Conservation (phyloP, 23 red algal species). For the Gracilaria gracilis region DNA sequence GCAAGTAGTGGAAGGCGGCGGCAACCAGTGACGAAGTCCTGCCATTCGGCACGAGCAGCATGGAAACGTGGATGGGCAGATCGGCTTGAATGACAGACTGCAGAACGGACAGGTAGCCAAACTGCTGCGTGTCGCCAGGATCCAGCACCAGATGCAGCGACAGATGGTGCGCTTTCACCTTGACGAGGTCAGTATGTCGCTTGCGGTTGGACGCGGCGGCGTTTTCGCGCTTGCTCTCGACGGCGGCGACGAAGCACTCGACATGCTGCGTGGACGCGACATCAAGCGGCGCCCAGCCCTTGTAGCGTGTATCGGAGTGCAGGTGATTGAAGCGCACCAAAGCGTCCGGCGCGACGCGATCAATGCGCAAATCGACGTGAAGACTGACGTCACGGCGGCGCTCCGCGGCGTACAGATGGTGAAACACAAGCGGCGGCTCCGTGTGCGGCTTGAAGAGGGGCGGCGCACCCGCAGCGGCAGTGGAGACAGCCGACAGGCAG, state of each 20-base stretch:
- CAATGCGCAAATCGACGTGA: constrained; percentile 3
- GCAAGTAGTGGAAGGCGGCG: constrained; percentile 62
- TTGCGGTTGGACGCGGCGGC: neutral
- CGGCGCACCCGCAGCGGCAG: constrained; percentile 11
- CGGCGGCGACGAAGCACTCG: neutral
- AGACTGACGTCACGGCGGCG: neutral
- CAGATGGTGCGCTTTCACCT: constrained; percentile 49
- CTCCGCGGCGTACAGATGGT: neutral
- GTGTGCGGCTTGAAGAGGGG: constrained; percentile 1
- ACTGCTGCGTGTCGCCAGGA: constrained; percentile 55
- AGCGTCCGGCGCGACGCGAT: neutral
- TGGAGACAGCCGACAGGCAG: constrained; percentile 39
- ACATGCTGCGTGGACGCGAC: constrained; percentile 8
- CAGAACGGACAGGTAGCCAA: constrained; percentile 38
- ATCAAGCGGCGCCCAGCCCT: constrained; percentile 28
- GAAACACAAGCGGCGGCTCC: neutral
- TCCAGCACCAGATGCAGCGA: constrained; percentile 68
- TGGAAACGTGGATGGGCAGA: constrained; percentile 62
- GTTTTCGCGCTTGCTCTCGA: neutral
- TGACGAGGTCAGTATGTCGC: constrained; percentile 38
- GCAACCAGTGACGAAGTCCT: constrained; percentile 26
- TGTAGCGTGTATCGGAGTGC: constrained; percentile 44
- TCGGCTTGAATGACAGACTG: constrained; percentile 65
- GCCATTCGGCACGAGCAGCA: constrained; percentile 72
- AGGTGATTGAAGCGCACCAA: constrained; percentile 69